Evolutionary conservation across 352 stramenopile genomes (phyloP).

Genomic region (Thalassiosira hispida): DNA sequence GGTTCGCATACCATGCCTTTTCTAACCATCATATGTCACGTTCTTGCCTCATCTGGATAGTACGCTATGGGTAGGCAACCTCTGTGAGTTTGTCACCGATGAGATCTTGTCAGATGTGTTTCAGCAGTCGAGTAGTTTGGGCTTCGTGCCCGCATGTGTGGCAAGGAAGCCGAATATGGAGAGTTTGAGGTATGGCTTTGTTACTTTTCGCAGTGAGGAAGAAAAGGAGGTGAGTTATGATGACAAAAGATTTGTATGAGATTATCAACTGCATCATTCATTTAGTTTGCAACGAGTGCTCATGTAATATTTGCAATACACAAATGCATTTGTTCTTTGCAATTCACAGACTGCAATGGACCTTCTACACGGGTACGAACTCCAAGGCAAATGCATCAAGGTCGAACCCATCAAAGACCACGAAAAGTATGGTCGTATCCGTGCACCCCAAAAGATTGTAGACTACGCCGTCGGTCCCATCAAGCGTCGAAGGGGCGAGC

Average conservation of each 20-base stretch:
- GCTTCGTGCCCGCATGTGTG: constrained; percentile 73
- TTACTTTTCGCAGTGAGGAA: constrained; percentile 75
- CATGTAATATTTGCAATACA: neutral
- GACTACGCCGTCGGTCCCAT: constrained; percentile 65
- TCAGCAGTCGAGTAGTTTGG: constrained; percentile 58
- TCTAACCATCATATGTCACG: too few relatives aligned
- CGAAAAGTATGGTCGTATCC: constrained; percentile 66
- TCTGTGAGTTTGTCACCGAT: constrained; percentile 82
- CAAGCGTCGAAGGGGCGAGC: constrained; percentile 57
- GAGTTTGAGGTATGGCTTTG: constrained; percentile 80
- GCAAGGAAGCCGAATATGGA: constrained; percentile 69
- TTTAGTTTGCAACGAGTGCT: neutral
- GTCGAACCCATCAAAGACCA: constrained; percentile 79
- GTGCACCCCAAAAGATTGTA: constrained; percentile 75
- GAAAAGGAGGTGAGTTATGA: constrained; percentile 74
- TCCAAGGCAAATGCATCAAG: constrained; percentile 65
- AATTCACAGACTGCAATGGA: constrained; percentile 63
- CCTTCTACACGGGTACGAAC: constrained; percentile 65
- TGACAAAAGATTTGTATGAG: neutral
- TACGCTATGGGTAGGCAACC: constrained; percentile 80
- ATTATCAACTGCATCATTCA: neutral
- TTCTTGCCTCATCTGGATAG: too few relatives aligned
- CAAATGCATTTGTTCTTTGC: too few relatives aligned
- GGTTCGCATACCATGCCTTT: too few relatives aligned
- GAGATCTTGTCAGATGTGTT: constrained; percentile 74